Evolutionary conservation across 129 eudicot genomes (phyloP).

Genomic region (Cynara cardunculus): DNA sequence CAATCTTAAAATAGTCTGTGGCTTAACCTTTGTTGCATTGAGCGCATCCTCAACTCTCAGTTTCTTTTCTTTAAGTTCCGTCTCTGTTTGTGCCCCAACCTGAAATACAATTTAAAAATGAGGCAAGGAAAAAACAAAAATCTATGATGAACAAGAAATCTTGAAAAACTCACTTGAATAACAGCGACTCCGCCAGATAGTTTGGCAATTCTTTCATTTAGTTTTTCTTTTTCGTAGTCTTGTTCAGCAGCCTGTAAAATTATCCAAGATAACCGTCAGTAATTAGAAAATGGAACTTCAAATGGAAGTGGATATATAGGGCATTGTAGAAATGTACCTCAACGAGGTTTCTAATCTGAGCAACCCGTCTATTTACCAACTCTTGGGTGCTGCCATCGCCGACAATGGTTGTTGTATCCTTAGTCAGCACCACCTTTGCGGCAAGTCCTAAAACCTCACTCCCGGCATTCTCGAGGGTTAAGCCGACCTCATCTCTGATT

Average conservation of each 20-base stretch:
- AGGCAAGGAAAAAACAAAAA: background rate
- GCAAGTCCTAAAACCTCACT: constrained; percentile 72
- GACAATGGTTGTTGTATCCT: constrained; percentile 69
- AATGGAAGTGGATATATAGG: background rate
- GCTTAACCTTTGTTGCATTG: constrained; percentile 67
- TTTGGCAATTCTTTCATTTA: constrained; percentile 77
- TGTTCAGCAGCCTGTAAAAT: constrained; percentile 56
- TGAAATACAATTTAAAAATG: constrained; percentile 17
- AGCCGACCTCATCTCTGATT: constrained; percentile 74
- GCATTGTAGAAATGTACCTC: constrained; percentile 38
- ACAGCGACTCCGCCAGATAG: constrained; percentile 81
- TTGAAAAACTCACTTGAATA: constrained; percentile 42
- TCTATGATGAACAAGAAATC: background rate
- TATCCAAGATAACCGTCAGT: background rate
- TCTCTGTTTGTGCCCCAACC: constrained; percentile 87
- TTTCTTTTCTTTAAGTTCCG: constrained; percentile 73
- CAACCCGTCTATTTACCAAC: constrained; percentile 51
- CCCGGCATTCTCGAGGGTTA: constrained; percentile 55
- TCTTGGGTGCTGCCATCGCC: constrained; percentile 84
- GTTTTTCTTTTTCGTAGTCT: constrained; percentile 61
- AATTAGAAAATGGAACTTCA: background rate
- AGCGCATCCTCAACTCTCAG: constrained; percentile 79
- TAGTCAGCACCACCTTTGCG: constrained; percentile 61
- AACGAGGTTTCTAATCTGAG: constrained; percentile 55
- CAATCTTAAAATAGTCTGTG: background rate